These are phyloP conservation scores for Pythium dissotocum DNA, from an alignment of 352 stramenopile species.

Conservation along the genomic window DNA sequence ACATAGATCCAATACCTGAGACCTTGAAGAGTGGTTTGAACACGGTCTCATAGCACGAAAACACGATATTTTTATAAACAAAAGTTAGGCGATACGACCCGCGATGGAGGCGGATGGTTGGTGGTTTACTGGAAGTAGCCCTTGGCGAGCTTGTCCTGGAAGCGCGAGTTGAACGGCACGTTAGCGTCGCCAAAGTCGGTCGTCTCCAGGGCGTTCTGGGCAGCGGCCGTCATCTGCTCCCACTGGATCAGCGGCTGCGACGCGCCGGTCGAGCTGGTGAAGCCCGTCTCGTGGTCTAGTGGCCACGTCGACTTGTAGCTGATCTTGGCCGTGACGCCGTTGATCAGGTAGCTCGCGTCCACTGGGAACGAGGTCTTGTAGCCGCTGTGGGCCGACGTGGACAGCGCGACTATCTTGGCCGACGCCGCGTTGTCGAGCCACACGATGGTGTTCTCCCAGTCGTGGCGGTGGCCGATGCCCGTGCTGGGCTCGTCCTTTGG, in stretches of 20 bases:
- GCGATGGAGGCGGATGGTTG: too few relatives aligned
- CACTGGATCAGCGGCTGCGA: constrained; percentile 12
- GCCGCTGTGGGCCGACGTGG: constrained; percentile 22
- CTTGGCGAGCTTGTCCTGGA: not conserved
- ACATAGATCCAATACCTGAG: too few relatives aligned
- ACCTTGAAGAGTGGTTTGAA: too few relatives aligned
- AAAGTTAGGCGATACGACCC: too few relatives aligned
- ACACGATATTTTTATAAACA: too few relatives aligned
- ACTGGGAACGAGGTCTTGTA: constrained; percentile 26
- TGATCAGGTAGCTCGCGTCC: not conserved
- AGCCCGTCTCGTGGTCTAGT: not conserved
- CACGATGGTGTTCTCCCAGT: constrained; percentile 34
- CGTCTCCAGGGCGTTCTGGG: not conserved
- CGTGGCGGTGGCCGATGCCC: constrained; percentile 27
- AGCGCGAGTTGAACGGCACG: constrained; percentile 5
- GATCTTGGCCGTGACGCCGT: not conserved
- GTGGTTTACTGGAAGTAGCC: constrained; percentile 2
- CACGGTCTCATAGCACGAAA: too few relatives aligned
- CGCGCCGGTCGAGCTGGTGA: not conserved
- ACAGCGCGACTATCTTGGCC: constrained; percentile 13
- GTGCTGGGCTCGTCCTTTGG: constrained; percentile 39
- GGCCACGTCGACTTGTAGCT: not conserved
- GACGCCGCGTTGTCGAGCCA: constrained; percentile 34
- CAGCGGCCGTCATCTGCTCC: constrained; percentile 1
- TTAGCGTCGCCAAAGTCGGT: constrained; percentile 4